Evolutionary conservation across 2,329 filamentous ascomycete species (phyloP), one percentile per base, ranked within the genome.

Genomic region (Pseudocercospora crystallina): DNA sequence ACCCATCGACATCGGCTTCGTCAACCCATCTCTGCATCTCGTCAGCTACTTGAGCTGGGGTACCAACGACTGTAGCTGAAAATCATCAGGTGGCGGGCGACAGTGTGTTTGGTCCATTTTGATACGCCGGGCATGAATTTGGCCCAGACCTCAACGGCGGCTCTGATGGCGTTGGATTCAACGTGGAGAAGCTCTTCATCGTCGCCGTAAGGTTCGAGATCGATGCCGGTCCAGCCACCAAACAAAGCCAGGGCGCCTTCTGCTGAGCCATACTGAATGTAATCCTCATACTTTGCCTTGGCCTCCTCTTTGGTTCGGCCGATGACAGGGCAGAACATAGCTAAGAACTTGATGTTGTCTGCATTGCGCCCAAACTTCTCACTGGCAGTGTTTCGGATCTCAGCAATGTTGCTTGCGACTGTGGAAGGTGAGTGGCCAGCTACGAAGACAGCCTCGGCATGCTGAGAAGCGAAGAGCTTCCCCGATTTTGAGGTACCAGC

Each of bases 1-100:
- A 89, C 0, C 85, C 85, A 61, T 89, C 85, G 1, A 88, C 78
- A 58, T 87, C 85, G 0, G 83, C 84, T 64, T 86, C 84, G 5
- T 73, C 63, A 0, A 87, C 72, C 84, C 85, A 89, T 0, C 71
- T 68, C 66, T 89, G 81, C 42, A 89, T 72, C 20, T 78, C 76
- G 61, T 89, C 84, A 0, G 83, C 85, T 1, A 88, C 83, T 57
- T 82, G 79, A 9, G 75, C 65, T 0, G 84, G 73, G 0, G 81
- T 86, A 0, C 85, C 85, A 0, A 87, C 80, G 1, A 83, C 66
- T 0, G 82, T 75, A 0, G 83, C 79, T 0, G 83, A 83, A n/a
- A 86, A 78, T 1, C 13, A 78, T 80, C 38, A 87, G 78, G 54
- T 85, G 81, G 59, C 86, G 76, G 0, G 82, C 84, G 2, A 88